Base-by-base conservation (phyloP, 2,329 filamentous ascomycete genomes). In the Fusarium tricinctum region DNA sequence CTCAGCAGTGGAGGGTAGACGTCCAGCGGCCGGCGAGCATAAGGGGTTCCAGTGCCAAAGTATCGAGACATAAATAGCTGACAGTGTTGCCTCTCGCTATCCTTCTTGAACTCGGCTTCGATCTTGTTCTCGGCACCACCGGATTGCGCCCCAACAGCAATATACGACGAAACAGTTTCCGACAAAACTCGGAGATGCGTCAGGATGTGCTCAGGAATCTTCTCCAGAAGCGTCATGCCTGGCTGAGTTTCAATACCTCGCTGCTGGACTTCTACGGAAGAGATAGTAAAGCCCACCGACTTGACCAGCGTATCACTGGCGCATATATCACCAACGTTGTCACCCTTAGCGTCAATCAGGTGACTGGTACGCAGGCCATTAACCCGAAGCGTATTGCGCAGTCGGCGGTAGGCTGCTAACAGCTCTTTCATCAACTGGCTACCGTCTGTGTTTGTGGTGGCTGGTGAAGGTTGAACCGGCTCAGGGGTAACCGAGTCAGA, bases 221-320 rank as follows among this genome's bases (percentile, higher is more conserved):
- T 94, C 69, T 95, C 91, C 20, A 98, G 80, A 45, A 98, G 81
- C 7, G 91, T 95, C 78, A 89, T 85, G 54, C 92, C 91, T 46
- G 88, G 86, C 68, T 91, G 88, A 22, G 89, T 89, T 71, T 93
- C 91, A 5, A 93, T 84, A 8, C 96, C 96, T 72, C 96, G 91
- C 77, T 97, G 94, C 67, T 94, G 91, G 69, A 98, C 97, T 80
- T 99, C 96, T 6, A 92, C 89, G 0, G 94, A 90, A 10, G 94
- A 91, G 60, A 99, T 94, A 0, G 94, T 95, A 76, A 90, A 93
- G 3, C 93, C 95, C 15, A 97, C 88, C 3, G 89, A 83, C 59
- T 85, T 84, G 15, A 89, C 86, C 13, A 94, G 78, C 2, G 86
- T 85, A 71, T 92, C 89, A 58, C 85, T 86, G 22, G 78, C 80